Percentiles rank a stretch among this genome's conserved stretches.
Conservation (phyloP, 257 asterid genomes). For the Gentiana dahurica region DNA sequence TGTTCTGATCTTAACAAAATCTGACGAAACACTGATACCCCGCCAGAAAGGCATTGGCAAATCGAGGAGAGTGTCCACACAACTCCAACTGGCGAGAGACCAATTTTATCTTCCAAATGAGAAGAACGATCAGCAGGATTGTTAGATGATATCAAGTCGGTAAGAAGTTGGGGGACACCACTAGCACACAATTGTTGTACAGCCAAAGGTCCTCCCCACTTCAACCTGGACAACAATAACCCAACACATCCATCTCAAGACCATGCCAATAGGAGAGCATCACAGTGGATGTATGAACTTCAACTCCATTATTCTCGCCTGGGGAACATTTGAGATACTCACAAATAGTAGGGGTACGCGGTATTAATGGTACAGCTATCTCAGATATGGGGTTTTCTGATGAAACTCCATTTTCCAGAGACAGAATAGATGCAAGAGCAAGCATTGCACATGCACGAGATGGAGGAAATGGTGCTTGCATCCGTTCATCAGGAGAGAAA, state of each 20-base stretch:
- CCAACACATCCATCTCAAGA: conserved; percentile 85
- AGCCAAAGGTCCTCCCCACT: conserved; percentile 97
- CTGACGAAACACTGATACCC: conserved; percentile 74
- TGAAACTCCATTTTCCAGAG: conserved; percentile 65
- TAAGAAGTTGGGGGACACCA: conserved; percentile 87
- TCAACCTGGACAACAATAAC: conserved; percentile 71
- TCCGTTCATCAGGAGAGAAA: conserved; percentile 70
- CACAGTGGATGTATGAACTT: conserved; percentile 29
- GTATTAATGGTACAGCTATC: conserved; percentile 87
- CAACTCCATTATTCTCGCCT: conserved; percentile 35
- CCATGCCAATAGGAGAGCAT: conserved; percentile 88
- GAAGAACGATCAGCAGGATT: conserved; percentile 33
- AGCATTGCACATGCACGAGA: conserved; percentile 89
- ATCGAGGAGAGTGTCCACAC: conserved; percentile 81
- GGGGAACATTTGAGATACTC: conserved; percentile 66
- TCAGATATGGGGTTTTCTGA: conserved; percentile 63
- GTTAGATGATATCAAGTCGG: conserved; percentile 59
- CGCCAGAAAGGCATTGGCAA: conserved; percentile 93
- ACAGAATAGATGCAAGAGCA: conserved; percentile 83
- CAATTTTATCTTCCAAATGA: conserved; percentile 42
- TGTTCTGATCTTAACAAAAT: conserved; percentile 69
- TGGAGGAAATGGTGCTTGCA: conserved; percentile 59
- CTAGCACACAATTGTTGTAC: conserved; percentile 94
- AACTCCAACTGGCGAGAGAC: conserved; percentile 82
- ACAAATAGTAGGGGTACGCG: conserved; percentile 87